Base-by-base conservation (phyloP, 2,329 filamentous ascomycete genomes). In the Sphaerostilbella broomeana region DNA sequence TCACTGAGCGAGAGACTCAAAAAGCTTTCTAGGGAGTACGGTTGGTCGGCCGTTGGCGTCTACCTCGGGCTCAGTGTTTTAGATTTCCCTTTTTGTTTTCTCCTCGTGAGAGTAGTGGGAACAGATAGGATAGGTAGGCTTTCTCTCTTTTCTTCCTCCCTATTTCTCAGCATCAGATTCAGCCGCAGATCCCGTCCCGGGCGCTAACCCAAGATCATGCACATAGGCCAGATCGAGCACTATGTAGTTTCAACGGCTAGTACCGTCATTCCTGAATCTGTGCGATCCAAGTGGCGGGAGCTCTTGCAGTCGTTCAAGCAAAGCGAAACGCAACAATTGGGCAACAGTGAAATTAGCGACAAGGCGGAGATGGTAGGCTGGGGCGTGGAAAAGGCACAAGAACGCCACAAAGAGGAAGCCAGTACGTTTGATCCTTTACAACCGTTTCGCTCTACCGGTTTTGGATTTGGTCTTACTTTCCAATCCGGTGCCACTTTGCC, bases 41-140 rank as follows among this genome's bases (percentile, higher is more conserved):
- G 92, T 27, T 97, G 89, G 87, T 76, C 85, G 4, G 89, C 89
- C 1, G 63, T 95, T 5, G 90, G 88, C n/a, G 86, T 98, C 11
- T 98, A 98, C 62, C 63, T 95, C 9, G 72, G 71, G 1, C 66
- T 98, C 39, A 89, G 85, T 28, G 83, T 85, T 25, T 66, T 95
- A 36, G 92, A 98, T 64, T 94, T 97, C 49, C 92, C 92, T 1
- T 86, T 97, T 58, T 97, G 90, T 65, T 98, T 95, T 66, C 64
- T 94, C 39, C 78, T 92, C 8, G 92, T 98, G 32, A 77, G 82
- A 42, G 68, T 80, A 37, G 73, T 95, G 2, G 92, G 92, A 12
- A 85, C 86, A 0, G 92, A 98, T 18, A 77, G 76, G 40, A 92
- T 98, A 54, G 89, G 87, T 72, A 63, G 68, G 67, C 21, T n/a